A percentile compares a stretch with the other conserved stretches of the same genome.
Conservation (phyloP, 2,329 filamentous ascomycete genomes). For the Cordyceps fumosorosea region DNA sequence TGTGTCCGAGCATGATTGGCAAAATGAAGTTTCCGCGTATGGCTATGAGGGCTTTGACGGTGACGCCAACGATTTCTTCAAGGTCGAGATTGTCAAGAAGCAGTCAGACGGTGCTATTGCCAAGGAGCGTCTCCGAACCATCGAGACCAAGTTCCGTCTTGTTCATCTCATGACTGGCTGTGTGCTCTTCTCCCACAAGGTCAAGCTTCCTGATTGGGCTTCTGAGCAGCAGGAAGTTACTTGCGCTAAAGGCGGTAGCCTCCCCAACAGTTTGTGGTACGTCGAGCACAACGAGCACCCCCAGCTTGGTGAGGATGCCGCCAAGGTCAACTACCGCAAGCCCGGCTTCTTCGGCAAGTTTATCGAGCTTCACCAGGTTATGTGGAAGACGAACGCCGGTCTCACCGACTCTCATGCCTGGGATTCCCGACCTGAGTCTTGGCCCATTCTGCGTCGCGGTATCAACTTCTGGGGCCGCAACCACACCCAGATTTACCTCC, state of each 20-base stretch:
- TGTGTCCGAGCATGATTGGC: conserved; percentile 84
- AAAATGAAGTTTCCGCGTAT: conserved; percentile 94
- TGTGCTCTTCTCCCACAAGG: conserved; percentile 94
- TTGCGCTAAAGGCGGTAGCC: conserved; percentile 81
- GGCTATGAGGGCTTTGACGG: conserved; percentile 95
- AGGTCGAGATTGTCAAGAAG: conserved; percentile 87
- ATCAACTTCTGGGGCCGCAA: conserved; percentile 99
- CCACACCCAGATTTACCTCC: conserved; percentile 90
- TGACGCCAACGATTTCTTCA: conserved; percentile 94
- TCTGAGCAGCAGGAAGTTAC: conserved; percentile 99
- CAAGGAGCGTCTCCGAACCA: conserved; percentile 82
- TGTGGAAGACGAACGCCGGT: conserved; percentile 98
- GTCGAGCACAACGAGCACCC: conserved; percentile 87
- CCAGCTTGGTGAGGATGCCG: conserved; percentile 63
- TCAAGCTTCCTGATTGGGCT: conserved; percentile 96
- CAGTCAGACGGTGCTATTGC: conserved; percentile 73
- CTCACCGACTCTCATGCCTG: conserved; percentile 94
- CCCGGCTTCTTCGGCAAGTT: conserved; percentile 98
- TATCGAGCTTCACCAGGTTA: conserved; percentile 92
- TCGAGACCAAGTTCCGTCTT: conserved; percentile 93
- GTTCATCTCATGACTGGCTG: conserved; percentile 97
- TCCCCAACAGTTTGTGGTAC: conserved; percentile 97
- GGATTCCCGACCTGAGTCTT: conserved; percentile 91
- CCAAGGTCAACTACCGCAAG: conserved; percentile 93
- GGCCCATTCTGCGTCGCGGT: conserved; percentile 85